A percentile compares a stretch with the other conserved stretches of the same genome.
Conservation (phyloP, 257 asterid species). For the Fraxinus cuspidata region DNA sequence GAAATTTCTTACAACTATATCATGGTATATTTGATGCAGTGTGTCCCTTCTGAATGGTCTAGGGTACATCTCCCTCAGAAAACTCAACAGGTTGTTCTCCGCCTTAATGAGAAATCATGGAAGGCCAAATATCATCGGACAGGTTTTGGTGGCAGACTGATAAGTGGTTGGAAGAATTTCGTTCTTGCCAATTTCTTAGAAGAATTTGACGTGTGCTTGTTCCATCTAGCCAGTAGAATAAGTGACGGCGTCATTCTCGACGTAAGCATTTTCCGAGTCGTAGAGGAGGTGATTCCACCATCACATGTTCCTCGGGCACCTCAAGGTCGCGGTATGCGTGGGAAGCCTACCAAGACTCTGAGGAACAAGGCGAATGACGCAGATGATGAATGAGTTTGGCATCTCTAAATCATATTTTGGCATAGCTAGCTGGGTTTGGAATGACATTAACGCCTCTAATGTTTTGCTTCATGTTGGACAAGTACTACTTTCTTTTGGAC, state of each 20-base stretch:
- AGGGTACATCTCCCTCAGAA: slow-evolving; percentile 25
- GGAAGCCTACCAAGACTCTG: not conserved
- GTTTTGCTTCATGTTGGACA: not conserved
- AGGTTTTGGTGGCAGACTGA: slow-evolving; percentile 30
- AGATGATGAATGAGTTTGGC: not conserved
- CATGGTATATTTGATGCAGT: slow-evolving; percentile 24
- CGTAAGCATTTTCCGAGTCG: slow-evolving; percentile 28
- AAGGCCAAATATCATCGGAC: slow-evolving; percentile 1
- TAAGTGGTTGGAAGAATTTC: slow-evolving; percentile 41
- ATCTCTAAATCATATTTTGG: not conserved
- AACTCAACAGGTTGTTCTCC: slow-evolving; percentile 23
- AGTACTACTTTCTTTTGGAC: not conserved
- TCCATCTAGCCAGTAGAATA: slow-evolving; percentile 16
- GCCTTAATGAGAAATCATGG: slow-evolving; percentile 28
- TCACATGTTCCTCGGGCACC: not conserved
- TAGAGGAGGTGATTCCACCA: slow-evolving; percentile 29
- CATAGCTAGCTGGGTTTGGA: not conserved
- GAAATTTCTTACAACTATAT: not conserved
- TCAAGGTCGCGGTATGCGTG: not conserved
- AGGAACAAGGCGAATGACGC: not conserved
- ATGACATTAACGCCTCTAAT: not conserved
- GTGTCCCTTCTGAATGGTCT: slow-evolving; percentile 44
- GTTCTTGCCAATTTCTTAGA: slow-evolving; percentile 34
- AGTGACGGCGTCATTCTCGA: not conserved
- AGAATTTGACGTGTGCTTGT: slow-evolving; percentile 37